These are phyloP conservation scores for Ephemerocybe angulata DNA, from an alignment of 768 basidiomycete species.

Conservation along the genomic window DNA sequence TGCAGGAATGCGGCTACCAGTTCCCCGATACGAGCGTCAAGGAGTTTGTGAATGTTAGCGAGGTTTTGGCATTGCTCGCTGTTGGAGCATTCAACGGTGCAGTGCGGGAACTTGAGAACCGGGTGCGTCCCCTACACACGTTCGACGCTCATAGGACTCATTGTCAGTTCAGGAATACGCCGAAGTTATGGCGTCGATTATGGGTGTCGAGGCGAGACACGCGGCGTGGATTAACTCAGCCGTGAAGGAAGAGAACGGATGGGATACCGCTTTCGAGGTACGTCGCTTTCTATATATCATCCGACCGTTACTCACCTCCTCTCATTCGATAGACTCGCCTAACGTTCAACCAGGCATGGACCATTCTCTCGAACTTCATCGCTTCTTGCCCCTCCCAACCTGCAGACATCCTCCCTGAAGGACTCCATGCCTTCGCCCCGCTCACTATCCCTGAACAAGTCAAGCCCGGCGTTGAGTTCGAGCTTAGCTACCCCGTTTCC, in stretches of 20 bases:
- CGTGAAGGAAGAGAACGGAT: conserved; percentile 44
- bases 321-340: conserved; percentile 33
- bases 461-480: conserved; percentile 19
- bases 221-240: conserved; percentile 58
- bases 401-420: conserved; percentile 35
- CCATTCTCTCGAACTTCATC: conserved; percentile 44
- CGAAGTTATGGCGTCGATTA: conserved; percentile 55
- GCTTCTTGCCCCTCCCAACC: conserved; percentile 51
- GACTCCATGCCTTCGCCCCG: conserved; percentile 23
- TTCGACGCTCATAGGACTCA: background rate
- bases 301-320: background rate
- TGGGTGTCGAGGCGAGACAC: conserved; percentile 59
- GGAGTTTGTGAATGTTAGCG: conserved; percentile 42
- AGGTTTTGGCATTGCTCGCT: conserved; percentile 53
- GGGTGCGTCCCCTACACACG: conserved; percentile 28
- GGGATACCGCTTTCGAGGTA: conserved; percentile 61
- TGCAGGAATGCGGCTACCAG: conserved; percentile 54
- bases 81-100: conserved; percentile 60
- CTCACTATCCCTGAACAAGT: conserved; percentile 18
- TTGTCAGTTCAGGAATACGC: conserved; percentile 33
- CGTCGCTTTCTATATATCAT: background rate
- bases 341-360: conserved; percentile 36
- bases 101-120: conserved; percentile 40
- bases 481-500: conserved; percentile 17
- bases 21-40: conserved; percentile 60